These are phyloP conservation scores for Cryphonectria radicalis DNA, from an alignment of 2,329 filamentous ascomycete species.

Conservation along the genomic window DNA sequence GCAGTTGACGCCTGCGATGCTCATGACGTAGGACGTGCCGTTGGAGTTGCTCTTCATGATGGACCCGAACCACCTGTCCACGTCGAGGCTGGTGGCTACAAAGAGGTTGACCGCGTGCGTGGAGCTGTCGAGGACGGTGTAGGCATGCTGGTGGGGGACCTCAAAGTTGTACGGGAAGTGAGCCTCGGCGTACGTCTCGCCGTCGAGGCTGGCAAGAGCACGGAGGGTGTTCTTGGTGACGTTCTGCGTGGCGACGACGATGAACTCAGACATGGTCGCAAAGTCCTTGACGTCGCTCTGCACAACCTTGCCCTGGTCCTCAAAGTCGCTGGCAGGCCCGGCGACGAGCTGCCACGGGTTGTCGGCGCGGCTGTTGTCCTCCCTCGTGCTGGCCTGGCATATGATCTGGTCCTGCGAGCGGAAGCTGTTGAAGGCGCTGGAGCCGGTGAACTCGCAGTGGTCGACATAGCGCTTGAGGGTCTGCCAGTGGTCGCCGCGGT, in stretches of 20 bases:
- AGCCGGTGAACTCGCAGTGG: conserved; percentile 86
- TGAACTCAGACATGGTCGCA: conserved; percentile 95
- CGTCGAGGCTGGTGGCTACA: conserved; percentile 73
- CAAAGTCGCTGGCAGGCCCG: conserved; percentile 71
- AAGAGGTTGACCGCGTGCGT: conserved; percentile 95
- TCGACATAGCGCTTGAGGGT: conserved; percentile 73
- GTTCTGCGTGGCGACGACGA: conserved; percentile 81
- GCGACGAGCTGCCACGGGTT: conserved; percentile 73
- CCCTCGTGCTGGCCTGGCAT: conserved; percentile 65
- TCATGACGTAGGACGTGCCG: conserved; percentile 91
- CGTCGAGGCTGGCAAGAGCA: conserved; percentile 84
- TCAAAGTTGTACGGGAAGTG: conserved; percentile 86
- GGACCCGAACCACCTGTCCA: conserved; percentile 74
- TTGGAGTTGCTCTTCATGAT: conserved; percentile 99
- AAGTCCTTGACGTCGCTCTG: conserved; percentile 80
- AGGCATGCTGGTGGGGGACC: conserved; percentile 76
- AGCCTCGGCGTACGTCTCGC: conserved; percentile 78
- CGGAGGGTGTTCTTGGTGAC: conserved; percentile 70
- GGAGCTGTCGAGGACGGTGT: conserved; percentile 93
- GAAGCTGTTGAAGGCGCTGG: conserved; percentile 54
- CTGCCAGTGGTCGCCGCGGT: conserved; percentile 82
- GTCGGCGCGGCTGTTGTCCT: conserved; percentile 64
- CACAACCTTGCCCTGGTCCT: conserved; percentile 64
- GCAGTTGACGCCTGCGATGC: conserved; percentile 79
- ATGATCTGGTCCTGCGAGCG: conserved; percentile 60